phyloP scores from a whole-genome alignment of 2,329 filamentous ascomycete species.

The Celoporthe dispersa region DNA sequence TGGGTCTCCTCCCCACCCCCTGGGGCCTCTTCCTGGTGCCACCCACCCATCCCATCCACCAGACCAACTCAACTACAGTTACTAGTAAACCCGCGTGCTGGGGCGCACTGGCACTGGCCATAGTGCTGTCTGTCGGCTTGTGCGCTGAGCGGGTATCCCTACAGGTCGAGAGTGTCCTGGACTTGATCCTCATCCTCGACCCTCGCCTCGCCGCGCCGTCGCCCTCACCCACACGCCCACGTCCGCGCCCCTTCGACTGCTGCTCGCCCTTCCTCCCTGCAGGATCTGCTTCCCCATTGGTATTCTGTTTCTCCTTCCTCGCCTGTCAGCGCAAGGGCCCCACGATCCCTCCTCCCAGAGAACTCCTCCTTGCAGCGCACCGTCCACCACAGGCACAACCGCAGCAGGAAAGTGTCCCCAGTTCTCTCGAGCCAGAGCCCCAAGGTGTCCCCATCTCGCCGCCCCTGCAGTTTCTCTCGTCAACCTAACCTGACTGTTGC shows the following conservation, averaged over 20 bases:
- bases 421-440: constrained; percentile 1
- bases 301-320: constrained; percentile 5
- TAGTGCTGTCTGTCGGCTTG: constrained; percentile 5
- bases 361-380: neutral
- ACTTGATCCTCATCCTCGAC: constrained; percentile 4
- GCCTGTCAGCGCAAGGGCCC: constrained; percentile 2
- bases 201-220: constrained; percentile 8
- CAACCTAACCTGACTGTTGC: constrained; percentile 3
- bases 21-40: constrained; percentile 5
- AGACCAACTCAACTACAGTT: neutral
- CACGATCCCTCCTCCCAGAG: neutral
- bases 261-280: constrained; percentile 7
- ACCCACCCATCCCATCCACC: neutral
- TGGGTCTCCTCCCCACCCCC: constrained; percentile 2
- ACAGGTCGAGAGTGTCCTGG: constrained; percentile 6
- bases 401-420: neutral
- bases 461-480: constrained; percentile 4
- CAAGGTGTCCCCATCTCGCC: neutral
- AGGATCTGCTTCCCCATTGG: constrained; percentile 16
- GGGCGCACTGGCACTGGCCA: neutral
- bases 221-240: neutral
- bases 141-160: neutral
- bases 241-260: neutral
- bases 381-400: neutral
- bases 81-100: neutral